Evolutionary conservation across 75 land plant species (phyloP).

Genomic region (Chamaecyparis obtusa): DNA sequence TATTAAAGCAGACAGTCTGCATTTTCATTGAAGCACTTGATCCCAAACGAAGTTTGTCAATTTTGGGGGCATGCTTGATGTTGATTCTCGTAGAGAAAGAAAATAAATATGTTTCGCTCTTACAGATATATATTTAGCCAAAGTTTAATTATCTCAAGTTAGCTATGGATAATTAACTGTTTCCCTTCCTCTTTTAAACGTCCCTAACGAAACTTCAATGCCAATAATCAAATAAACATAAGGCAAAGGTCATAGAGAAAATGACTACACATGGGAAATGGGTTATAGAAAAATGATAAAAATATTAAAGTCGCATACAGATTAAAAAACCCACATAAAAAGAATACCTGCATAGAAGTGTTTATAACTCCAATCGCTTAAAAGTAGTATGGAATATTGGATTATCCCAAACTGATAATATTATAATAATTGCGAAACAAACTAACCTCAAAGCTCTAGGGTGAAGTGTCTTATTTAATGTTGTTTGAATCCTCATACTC

Average conservation of each 20-base stretch:
- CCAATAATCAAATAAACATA: not conserved
- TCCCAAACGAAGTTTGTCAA: not conserved
- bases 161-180: not conserved
- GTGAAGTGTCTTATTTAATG: not conserved
- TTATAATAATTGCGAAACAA: not conserved
- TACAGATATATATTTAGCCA: not conserved
- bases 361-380: not conserved
- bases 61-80: no score
- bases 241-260: not conserved
- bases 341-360: not conserved
- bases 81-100: not conserved
- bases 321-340: not conserved
- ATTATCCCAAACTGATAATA: not conserved
- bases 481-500: not conserved
- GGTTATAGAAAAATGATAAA: no score
- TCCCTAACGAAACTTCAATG: not conserved
- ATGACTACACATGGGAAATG: not conserved
- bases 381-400: not conserved
- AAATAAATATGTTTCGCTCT: not conserved
- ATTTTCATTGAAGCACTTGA: not conserved
- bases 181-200: not conserved
- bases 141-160: not conserved
- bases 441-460: not conserved
- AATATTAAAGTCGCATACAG: not conserved
- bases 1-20: not conserved